These are phyloP conservation scores for Venturia asperata DNA, from an alignment of 2,329 filamentous ascomycete genomes.

Conservation along the genomic window DNA sequence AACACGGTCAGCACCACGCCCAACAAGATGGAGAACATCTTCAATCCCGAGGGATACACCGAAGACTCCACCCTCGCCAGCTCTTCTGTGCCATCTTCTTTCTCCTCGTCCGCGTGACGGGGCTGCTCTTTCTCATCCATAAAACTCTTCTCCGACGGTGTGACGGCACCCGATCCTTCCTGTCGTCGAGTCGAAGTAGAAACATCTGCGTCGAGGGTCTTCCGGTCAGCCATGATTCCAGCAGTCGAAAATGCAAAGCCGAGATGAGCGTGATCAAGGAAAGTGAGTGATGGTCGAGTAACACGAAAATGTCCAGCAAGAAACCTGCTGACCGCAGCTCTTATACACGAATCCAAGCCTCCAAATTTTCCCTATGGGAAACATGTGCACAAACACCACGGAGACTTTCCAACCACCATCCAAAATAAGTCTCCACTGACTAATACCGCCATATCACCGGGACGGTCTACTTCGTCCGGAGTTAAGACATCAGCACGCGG, in stretches of 20 bases:
- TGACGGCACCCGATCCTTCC: constrained; percentile 1
- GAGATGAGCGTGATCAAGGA: neutral
- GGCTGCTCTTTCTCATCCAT: constrained; percentile 17
- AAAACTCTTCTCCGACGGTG: constrained; percentile 17
- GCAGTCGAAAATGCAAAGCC: neutral
- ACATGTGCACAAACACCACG: neutral
- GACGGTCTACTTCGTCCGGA: neutral
- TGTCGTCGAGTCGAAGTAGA: neutral
- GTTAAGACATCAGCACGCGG: neutral
- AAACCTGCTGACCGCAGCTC: neutral
- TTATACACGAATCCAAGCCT: neutral
- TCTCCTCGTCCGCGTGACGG: constrained; percentile 10
- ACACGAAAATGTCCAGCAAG: neutral
- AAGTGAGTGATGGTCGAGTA: neutral
- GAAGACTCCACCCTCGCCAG: constrained; percentile 14
- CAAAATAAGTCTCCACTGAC: neutral
- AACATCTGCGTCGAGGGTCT: neutral
- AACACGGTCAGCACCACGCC: constrained; percentile 19
- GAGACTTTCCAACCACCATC: neutral
- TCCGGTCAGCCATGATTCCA: neutral
- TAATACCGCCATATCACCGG: neutral
- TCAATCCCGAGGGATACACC: constrained; percentile 18
- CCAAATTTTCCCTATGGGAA: neutral
- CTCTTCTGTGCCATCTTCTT: neutral
- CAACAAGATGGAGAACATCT: constrained; percentile 19